phyloP scores from a whole-genome alignment of 257 asterid species.

The Rauvolfia tetraphylla region DNA sequence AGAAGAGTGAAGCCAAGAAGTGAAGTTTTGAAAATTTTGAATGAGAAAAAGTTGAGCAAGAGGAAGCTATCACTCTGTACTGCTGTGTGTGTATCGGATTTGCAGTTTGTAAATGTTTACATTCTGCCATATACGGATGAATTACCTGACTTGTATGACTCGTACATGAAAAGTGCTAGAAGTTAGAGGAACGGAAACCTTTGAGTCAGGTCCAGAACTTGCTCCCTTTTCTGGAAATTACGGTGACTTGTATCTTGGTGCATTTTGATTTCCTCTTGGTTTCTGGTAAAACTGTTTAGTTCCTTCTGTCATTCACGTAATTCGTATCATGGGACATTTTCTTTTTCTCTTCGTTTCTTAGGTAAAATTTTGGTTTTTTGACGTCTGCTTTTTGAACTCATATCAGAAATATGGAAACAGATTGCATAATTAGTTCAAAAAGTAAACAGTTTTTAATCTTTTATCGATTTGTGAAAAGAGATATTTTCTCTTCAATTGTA shows the following conservation, averaged over 20 bases:
- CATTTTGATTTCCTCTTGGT: background rate
- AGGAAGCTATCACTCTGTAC: background rate
- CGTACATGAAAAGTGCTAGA: conserved; percentile 9
- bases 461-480: too few relatives aligned
- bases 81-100: background rate
- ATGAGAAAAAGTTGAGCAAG: conserved; percentile 15
- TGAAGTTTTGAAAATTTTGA: conserved; percentile 12
- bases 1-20: conserved; percentile 25
- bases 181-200: background rate
- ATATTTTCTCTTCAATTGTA: too few relatives aligned
- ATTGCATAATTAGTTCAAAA: too few relatives aligned
- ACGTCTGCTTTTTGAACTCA: too few relatives aligned
- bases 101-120: conserved; percentile 10
- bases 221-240: too few relatives aligned
- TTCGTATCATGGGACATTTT: background rate
- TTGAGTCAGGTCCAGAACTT: background rate
- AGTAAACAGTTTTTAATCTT: too few relatives aligned
- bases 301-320: background rate
- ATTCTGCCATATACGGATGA: conserved; percentile 24
- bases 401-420: background rate
- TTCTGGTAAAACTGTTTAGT: background rate
- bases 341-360: background rate
- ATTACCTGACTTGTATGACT: conserved; percentile 13
- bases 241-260: background rate
- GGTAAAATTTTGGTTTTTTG: too few relatives aligned